phyloP scores from a whole-genome alignment of 257 asterid species.

The Petunia axillaris region DNA sequence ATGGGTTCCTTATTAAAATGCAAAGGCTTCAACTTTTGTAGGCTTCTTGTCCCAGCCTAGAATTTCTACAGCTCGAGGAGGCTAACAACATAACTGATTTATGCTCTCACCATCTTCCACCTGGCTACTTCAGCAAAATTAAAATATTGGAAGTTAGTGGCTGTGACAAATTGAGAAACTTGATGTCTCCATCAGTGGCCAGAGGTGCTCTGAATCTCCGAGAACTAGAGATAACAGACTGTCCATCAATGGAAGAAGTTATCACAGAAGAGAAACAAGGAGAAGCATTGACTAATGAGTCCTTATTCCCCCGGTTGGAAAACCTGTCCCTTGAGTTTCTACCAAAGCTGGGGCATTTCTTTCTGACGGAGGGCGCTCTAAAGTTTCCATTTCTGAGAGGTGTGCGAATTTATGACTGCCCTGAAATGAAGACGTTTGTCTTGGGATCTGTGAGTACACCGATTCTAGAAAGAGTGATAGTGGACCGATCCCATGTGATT shows the following conservation, averaged over 20 bases:
- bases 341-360: neutral
- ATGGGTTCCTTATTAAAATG: no score
- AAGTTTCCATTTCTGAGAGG: neutral
- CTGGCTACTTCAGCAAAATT: neutral
- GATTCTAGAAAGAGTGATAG: neutral
- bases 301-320: neutral
- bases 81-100: neutral
- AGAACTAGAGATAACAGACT: accelerated
- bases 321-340: accelerated
- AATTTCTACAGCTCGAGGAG: neutral
- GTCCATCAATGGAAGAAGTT: neutral
- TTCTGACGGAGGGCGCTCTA: neutral
- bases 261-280: neutral
- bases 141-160: neutral
- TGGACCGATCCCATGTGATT: no score
- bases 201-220: neutral
- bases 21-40: neutral
- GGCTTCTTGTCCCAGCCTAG: constrained; percentile 17
- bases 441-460: neutral
- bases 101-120: neutral
- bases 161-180: neutral
- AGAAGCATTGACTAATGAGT: neutral
- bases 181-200: neutral
- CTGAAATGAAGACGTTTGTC: neutral
- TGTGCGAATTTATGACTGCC: neutral